Evolutionary conservation across 2,329 filamentous ascomycete species (phyloP), one percentile per base, ranked within the genome.

Genomic region (Boeremia exigua): DNA sequence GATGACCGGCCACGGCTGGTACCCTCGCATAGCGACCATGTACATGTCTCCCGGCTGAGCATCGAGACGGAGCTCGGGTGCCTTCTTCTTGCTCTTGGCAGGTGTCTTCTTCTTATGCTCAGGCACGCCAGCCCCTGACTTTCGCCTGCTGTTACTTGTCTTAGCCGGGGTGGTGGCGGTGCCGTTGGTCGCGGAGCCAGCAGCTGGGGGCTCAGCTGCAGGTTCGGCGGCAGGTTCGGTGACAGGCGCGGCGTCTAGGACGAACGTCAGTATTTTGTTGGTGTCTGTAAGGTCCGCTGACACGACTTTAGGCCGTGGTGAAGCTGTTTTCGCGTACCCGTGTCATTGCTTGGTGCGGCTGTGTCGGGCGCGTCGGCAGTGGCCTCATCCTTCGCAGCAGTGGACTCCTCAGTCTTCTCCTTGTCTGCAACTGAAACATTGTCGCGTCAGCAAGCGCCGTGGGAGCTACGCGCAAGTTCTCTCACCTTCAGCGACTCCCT

Each of bases 21-120:
- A 96, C 57, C 94, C 95, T 82, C 96, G 96, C 77, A 99, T 87
- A 76, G 93, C 91, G 62, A 96, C 92, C 72, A 96, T 88, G 78
- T 90, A 98, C 78, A 93, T 90, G 69, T 98, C 89, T 65, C 96
- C 95, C 4, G 95, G 91, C 80, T 96, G 84, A 61, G 91, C 93
- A 72, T 96, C 86, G 48, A 91, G 82, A 66, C 80, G 78, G 38
- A 82, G 74, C 49, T 88, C 88, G 59, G 84, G 82, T 78, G 88
- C 88, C 43, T 90, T 93, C 73, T 87, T 90, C 82, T 95, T 96
- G 80, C 89, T 91, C 80, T 87, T 95, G 59, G 92, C 81, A 1
- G 72, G 72, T 25, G 71, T 74, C 75, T 93, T 93, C 82, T 92
- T 93, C 54, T 90, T 92, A 76, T 86, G 81, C 62, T 89, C 86